Conservation (phyloP, 2,329 filamentous ascomycete genomes). For the Aspergillus puulaauensis region DNA sequence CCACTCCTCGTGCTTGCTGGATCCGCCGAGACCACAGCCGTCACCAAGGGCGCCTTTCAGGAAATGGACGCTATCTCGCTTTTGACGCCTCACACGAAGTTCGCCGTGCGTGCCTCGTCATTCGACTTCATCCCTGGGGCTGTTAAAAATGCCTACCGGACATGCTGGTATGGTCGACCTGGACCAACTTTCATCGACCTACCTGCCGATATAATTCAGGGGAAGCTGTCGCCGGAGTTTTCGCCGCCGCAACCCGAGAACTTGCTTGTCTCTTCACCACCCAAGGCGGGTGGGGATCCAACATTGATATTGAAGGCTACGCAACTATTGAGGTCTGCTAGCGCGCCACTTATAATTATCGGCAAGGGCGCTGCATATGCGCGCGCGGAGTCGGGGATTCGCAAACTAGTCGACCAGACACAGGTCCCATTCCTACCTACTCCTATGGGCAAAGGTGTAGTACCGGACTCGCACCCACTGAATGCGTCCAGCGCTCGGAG, state of each 20-base stretch:
- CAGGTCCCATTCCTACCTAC: conserved; percentile 57
- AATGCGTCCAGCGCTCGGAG: conserved; percentile 57
- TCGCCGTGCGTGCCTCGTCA: conserved; percentile 47
- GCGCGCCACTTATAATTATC: conserved; percentile 53
- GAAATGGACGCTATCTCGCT: conserved; percentile 57
- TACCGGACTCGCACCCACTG: conserved; percentile 53
- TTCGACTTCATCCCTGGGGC: conserved; percentile 48
- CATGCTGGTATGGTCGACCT: conserved; percentile 55
- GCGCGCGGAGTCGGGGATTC: conserved; percentile 48
- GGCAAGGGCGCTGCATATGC: conserved; percentile 59
- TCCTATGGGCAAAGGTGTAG: conserved; percentile 60
- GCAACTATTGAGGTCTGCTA: conserved; percentile 48
- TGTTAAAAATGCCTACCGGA: conserved; percentile 53
- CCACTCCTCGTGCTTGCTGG: conserved; percentile 57
- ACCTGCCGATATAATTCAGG: conserved; percentile 57
- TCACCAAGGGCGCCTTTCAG: conserved; percentile 57
- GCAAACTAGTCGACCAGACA: conserved; percentile 47
- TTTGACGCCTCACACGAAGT: conserved; percentile 54
- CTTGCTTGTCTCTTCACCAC: conserved; percentile 37
- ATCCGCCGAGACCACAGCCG: conserved; percentile 52
- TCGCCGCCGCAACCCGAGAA: conserved; percentile 26
- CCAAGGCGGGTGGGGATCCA: conserved; percentile 48
- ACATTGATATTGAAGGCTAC: conserved; percentile 43
- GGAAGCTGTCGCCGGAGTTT: conserved; percentile 22
- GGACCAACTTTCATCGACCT: conserved; percentile 56